These are phyloP conservation scores for Marasmius oreades DNA, from an alignment of 1,284 basidiomycete genomes.

Conservation along the genomic window DNA sequence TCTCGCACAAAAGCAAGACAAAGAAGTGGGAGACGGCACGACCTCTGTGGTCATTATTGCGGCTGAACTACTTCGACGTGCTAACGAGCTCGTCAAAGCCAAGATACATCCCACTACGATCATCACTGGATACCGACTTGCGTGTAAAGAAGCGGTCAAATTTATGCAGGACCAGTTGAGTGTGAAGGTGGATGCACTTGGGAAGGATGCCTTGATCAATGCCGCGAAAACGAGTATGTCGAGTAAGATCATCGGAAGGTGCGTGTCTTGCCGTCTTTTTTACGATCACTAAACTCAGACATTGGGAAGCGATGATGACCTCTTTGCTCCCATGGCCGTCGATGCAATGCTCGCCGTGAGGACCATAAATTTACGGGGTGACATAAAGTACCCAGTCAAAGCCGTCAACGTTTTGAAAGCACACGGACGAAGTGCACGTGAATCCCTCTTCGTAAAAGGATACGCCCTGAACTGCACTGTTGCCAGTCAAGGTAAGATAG, in stretches of 20 bases:
- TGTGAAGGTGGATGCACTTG: conserved; percentile 91
- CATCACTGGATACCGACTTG: conserved; percentile 97
- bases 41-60: conserved; percentile 98
- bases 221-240: conserved; percentile 99
- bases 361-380: conserved; percentile 91
- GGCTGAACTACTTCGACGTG: conserved; percentile 91
- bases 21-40: conserved; percentile 99
- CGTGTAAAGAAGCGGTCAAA: conserved; percentile 96
- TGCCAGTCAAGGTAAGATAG: conserved; percentile 92
- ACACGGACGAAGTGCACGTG: conserved; percentile 93
- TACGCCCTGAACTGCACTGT: conserved; percentile 99
- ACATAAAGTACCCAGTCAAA: conserved; percentile 99
- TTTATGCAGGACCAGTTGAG: conserved; percentile 98
- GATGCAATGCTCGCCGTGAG: conserved; percentile 98
- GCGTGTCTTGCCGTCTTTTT: conserved; percentile 30
- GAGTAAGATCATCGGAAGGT: conserved; percentile 98
- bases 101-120: conserved; percentile 99
- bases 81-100: conserved; percentile 97
- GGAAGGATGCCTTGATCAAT: conserved; percentile 91
- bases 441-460: conserved; percentile 93
- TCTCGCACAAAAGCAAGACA: conserved; percentile 98
- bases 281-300: not conserved
- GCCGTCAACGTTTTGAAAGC: conserved; percentile 99
- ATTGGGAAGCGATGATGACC: conserved; percentile 83
- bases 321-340: conserved; percentile 98